A percentile compares a stretch with the other conserved stretches of the same genome.
These are phyloP conservation scores for Hawksworthiomyces lignivorus DNA, from an alignment of 2,329 filamentous ascomycete species.

Conservation along the genomic window DNA sequence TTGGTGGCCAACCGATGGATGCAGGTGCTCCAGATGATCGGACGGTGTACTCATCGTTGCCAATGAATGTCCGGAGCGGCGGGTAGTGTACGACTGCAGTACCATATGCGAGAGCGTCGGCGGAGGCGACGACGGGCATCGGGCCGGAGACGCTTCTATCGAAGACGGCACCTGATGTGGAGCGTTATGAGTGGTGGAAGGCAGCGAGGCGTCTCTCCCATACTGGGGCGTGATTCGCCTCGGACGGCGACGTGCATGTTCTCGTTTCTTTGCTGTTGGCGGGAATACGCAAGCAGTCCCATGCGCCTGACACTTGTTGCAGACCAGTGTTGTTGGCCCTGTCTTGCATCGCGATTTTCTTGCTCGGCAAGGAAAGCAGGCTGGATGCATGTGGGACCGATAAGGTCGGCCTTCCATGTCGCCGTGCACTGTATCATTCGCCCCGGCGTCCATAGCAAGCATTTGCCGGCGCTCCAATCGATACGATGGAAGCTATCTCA, in stretches of 20 bases:
- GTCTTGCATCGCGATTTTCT: constrained; percentile 31
- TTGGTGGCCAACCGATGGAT: neutral
- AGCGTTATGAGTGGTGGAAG: too few species aligned
- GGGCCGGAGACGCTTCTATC: neutral
- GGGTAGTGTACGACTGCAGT: neutral
- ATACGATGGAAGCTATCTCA: too few species aligned
- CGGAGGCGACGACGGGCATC: neutral
- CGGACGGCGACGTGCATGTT: neutral
- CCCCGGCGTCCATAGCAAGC: too few species aligned
- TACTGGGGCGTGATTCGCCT: too few species aligned
- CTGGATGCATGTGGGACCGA: constrained; percentile 41
- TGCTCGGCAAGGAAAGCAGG: constrained; percentile 49
- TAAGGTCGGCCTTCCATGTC: constrained; percentile 35
- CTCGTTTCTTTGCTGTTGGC: neutral
- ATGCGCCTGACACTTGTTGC: neutral
- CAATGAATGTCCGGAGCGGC: too few species aligned
- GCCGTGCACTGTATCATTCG: too few species aligned
- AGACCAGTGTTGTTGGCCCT: neutral
- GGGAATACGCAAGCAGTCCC: neutral
- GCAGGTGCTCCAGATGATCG: neutral
- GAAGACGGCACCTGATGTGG: too few species aligned
- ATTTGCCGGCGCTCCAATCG: too few species aligned
- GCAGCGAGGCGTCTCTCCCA: too few species aligned
- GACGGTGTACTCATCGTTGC: too few species aligned
- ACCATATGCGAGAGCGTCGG: neutral